A percentile compares a stretch with the other conserved stretches of the same genome.
phyloP scores from a whole-genome alignment of 2,329 filamentous ascomycete species.

The Aureobasidium leucospermi region DNA sequence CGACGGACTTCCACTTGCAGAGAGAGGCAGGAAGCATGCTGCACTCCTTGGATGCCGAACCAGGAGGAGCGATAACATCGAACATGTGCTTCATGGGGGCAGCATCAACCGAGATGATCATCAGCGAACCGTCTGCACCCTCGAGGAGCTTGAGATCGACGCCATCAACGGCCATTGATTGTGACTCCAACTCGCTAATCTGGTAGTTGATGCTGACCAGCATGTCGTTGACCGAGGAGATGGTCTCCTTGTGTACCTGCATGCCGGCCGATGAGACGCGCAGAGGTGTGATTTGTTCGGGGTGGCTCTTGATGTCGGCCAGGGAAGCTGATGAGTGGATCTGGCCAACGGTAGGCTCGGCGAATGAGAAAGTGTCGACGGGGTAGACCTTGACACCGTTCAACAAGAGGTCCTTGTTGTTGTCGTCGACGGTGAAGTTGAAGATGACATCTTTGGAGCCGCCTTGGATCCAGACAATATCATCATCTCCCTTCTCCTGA shows the following conservation, averaged over 20 bases:
- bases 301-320: slow-evolving; percentile 20
- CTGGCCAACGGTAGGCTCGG: slow-evolving; percentile 20
- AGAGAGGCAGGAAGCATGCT: slow-evolving; percentile 36
- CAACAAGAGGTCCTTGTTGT: slow-evolving; percentile 43
- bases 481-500: slow-evolving; percentile 19
- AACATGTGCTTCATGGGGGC: slow-evolving; percentile 22
- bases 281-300: slow-evolving; percentile 26
- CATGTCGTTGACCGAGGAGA: slow-evolving; percentile 46
- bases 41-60: slow-evolving; percentile 26
- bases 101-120: slow-evolving; percentile 44
- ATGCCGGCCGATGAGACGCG: slow-evolving; percentile 26
- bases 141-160: slow-evolving; percentile 58
- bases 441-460: slow-evolving; percentile 33
- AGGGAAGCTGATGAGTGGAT: slow-evolving; percentile 20
- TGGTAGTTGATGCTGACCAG: slow-evolving; percentile 50
- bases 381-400: slow-evolving; percentile 57
- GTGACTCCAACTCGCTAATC: slow-evolving; percentile 52
- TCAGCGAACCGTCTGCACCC: slow-evolving; percentile 47
- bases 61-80: slow-evolving; percentile 14
- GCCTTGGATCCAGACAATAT: slow-evolving; percentile 24
- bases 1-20: slow-evolving; percentile 50
- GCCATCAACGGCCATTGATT: slow-evolving; percentile 43
- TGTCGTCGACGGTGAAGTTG: slow-evolving; percentile 46
- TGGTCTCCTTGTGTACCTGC: slow-evolving; percentile 36
- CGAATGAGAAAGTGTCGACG: slow-evolving; percentile 11